Conservation (phyloP, 2,329 filamentous ascomycete species). For the Ceratocystis harringtonii region DNA sequence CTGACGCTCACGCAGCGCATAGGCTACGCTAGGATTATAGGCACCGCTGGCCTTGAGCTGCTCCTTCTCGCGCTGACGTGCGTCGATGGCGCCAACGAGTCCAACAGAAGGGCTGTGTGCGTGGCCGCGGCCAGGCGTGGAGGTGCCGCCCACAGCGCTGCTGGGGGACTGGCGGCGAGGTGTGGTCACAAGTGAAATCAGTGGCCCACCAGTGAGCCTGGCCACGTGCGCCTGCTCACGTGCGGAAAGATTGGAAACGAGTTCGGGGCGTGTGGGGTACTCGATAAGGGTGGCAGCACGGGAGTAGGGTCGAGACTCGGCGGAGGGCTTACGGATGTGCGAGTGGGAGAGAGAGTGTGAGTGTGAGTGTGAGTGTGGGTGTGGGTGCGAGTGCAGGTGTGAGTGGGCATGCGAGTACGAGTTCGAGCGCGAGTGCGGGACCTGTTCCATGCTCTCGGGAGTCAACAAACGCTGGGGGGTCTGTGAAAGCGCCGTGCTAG, state of each 20-base stretch:
- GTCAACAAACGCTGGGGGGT: conserved; percentile 12
- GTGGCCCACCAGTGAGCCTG: conserved; percentile 59
- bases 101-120: conserved; percentile 27
- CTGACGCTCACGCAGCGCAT: conserved; percentile 56
- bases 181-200: conserved; percentile 43
- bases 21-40: conserved; percentile 55
- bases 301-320: conserved; percentile 30
- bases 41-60: conserved; percentile 50
- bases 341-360: conserved; percentile 27
- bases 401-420: neutral
- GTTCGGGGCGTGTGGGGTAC: conserved; percentile 43
- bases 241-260: conserved; percentile 53
- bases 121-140: conserved; percentile 13
- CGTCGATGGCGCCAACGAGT: conserved; percentile 65
- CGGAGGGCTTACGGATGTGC: conserved; percentile 31
- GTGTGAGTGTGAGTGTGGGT: conserved; percentile 17
- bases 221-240: conserved; percentile 83
- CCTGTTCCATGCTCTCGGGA: conserved; percentile 12
- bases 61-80: conserved; percentile 62
- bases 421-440: neutral
- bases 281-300: conserved; percentile 33
- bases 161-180: neutral
- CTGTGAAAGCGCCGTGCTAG: neutral
- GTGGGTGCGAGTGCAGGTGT: neutral
- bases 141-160: conserved; percentile 20